Conservation (phyloP, 768 basidiomycete species). For the Gloeostereum incarnatum region DNA sequence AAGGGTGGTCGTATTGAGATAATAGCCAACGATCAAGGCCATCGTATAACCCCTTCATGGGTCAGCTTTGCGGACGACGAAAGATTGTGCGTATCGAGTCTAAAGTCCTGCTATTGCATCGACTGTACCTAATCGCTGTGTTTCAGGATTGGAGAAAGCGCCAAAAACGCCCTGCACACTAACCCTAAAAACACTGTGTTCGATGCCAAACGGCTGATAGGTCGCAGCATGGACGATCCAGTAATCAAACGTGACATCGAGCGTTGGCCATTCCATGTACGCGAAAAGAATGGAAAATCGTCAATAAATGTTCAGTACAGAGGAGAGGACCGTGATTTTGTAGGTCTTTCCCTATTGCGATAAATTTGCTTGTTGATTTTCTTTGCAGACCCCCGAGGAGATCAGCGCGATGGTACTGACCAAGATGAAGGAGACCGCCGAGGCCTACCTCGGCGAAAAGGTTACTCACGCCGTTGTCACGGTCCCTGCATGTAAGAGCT, state of each 20-base stretch:
- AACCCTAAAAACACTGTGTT: slow-evolving; percentile 44
- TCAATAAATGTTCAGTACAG: slow-evolving; percentile 36
- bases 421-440: slow-evolving; percentile 99
- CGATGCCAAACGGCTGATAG: slow-evolving; percentile 46
- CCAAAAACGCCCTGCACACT: slow-evolving; percentile 31
- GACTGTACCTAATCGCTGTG: neutral
- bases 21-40: slow-evolving; percentile 47
- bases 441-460: slow-evolving; percentile 92
- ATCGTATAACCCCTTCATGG: slow-evolving; percentile 58
- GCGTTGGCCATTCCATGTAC: slow-evolving; percentile 26
- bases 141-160: slow-evolving; percentile 28
- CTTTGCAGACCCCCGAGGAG: slow-evolving; percentile 82
- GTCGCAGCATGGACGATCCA: slow-evolving; percentile 31
- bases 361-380: slow-evolving; percentile 39
- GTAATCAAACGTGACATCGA: slow-evolving; percentile 37
- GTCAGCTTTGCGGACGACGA: slow-evolving; percentile 52
- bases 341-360: slow-evolving; percentile 15
- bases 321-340: slow-evolving; percentile 36
- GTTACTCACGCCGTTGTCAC: slow-evolving; percentile 98
- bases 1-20: slow-evolving; percentile 56
- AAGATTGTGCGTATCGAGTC: slow-evolving; percentile 25
- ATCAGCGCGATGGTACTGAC: slow-evolving; percentile 90
- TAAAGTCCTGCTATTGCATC: neutral
- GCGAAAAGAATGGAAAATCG: slow-evolving; percentile 32
- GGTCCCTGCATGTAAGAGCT: slow-evolving; percentile 77